Percentiles rank a stretch among this genome's conserved stretches.
Evolutionary conservation across 495 filamentous ascomycete species (phyloP).

Genomic region (Amniculicola lignicola): DNA sequence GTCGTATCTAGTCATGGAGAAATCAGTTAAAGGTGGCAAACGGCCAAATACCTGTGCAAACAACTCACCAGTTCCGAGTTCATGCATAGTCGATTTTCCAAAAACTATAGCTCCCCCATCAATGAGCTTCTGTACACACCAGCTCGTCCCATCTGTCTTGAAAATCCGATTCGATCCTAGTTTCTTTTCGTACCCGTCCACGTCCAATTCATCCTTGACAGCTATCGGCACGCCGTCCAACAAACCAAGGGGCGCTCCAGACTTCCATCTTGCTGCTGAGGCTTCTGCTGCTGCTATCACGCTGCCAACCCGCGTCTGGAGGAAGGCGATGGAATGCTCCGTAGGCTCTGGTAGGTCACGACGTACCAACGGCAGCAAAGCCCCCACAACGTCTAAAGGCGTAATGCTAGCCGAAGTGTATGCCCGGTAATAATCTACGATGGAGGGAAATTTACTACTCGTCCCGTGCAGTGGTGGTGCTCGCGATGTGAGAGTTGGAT

Average conservation of each 20-base stretch:
- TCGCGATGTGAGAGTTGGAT: constrained; percentile 9
- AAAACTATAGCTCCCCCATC: constrained; percentile 78
- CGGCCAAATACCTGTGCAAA: too few relatives aligned
- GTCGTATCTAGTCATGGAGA: constrained; percentile 71
- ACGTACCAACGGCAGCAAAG: constrained; percentile 66
- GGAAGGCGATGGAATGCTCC: constrained; percentile 67
- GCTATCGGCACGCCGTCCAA: constrained; percentile 85
- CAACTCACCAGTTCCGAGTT: too few relatives aligned
- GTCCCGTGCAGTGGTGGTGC: constrained; percentile 33
- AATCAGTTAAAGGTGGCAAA: too few relatives aligned
- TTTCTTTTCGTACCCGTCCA: constrained; percentile 69
- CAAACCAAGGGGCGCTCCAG: constrained; percentile 58
- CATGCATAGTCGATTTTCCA: constrained; percentile 90
- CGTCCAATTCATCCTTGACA: constrained; percentile 79
- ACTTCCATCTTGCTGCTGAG: constrained; percentile 66
- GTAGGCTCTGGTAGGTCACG: constrained; percentile 49
- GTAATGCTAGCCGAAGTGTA: constrained; percentile 68
- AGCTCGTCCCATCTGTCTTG: constrained; percentile 58
- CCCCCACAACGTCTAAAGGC: constrained; percentile 65
- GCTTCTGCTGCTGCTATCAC: constrained; percentile 65
- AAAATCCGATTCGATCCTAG: constrained; percentile 51
- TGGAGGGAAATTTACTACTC: constrained; percentile 56
- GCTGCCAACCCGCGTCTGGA: constrained; percentile 55
- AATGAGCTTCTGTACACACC: constrained; percentile 72
- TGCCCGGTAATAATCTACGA: constrained; percentile 70